phyloP scores from a whole-genome alignment of 805 yeast species.

The Wickerhamiella domercqiae region DNA sequence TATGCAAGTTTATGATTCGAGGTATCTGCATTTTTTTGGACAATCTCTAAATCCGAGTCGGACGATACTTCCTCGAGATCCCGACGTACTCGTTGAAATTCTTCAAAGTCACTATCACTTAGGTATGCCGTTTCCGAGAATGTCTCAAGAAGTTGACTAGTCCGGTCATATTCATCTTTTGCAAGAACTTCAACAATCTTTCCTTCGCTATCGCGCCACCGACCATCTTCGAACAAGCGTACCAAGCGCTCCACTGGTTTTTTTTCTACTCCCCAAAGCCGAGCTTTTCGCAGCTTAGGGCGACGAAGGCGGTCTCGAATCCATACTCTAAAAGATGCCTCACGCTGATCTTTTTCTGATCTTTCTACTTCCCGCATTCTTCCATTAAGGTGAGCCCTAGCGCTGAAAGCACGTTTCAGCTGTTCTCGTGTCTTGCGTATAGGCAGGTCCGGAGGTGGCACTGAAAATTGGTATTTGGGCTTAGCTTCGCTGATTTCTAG shows the following conservation, averaged over 20 bases:
- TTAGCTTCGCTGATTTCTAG: constrained; percentile 49
- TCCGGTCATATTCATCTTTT: constrained; percentile 24
- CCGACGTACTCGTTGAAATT: constrained; percentile 12
- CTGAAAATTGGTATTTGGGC: constrained; percentile 34
- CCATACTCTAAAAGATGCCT: constrained; percentile 45
- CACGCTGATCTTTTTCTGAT: constrained; percentile 28
- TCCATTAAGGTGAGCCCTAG: constrained; percentile 31
- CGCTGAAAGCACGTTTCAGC: constrained; percentile 21
- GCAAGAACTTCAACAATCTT: constrained; percentile 50
- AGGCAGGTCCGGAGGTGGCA: too few species aligned
- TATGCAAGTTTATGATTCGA: not conserved
- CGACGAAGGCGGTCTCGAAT: constrained; percentile 40
- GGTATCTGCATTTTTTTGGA: constrained; percentile 17
- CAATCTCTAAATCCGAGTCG: constrained; percentile 33
- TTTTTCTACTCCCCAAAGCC: constrained; percentile 84
- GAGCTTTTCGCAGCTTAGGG: constrained; percentile 53
- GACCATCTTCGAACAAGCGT: constrained; percentile 41
- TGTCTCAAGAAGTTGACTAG: constrained; percentile 9
- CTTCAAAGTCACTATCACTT: constrained; percentile 20
- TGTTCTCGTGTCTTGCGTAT: too few species aligned
- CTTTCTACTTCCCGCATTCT: constrained; percentile 45
- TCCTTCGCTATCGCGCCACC: constrained; percentile 69
- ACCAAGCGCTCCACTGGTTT: constrained; percentile 36
- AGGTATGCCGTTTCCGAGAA: constrained; percentile 8
- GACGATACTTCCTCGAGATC: constrained; percentile 22